Conservation (phyloP, 495 filamentous ascomycete species). For the Aspergillus ellipticus region DNA sequence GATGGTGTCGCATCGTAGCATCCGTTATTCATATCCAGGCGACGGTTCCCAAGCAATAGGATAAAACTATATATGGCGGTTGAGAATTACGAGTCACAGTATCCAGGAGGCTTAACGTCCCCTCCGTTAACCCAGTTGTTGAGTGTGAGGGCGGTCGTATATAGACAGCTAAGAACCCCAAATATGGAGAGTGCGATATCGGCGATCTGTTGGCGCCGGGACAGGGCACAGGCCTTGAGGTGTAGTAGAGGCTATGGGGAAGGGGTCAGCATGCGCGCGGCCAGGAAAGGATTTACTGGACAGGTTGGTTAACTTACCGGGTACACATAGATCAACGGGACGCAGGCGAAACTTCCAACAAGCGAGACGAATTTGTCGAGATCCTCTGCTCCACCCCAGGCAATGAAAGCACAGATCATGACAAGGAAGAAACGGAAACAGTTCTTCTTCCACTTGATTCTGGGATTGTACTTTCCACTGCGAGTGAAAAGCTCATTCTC, state of each 20-base stretch:
- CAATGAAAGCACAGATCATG: slow-evolving; percentile 75
- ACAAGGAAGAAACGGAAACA: slow-evolving; percentile 90
- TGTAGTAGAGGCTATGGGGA: slow-evolving; percentile 77
- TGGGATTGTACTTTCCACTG: slow-evolving; percentile 92
- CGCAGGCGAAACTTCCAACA: slow-evolving; percentile 95
- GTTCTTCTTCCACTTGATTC: slow-evolving; percentile 99
- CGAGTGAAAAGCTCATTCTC: slow-evolving; percentile 67
- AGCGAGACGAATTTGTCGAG: slow-evolving; percentile 96
- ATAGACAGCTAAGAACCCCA: slow-evolving; percentile 79
- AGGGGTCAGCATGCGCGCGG: slow-evolving; percentile 13
- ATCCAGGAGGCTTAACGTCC: slow-evolving; percentile 46
- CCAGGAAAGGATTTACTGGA: too few species aligned
- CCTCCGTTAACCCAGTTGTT: slow-evolving; percentile 69
- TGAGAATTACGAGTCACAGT: slow-evolving; percentile 50
- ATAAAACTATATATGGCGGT: not conserved
- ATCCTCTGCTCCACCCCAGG: slow-evolving; percentile 88
- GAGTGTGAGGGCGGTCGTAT: slow-evolving; percentile 82
- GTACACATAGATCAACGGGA: slow-evolving; percentile 96
- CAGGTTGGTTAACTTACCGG: slow-evolving; percentile 58
- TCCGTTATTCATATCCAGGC: slow-evolving; percentile 13
- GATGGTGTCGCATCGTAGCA: slow-evolving; percentile 8
- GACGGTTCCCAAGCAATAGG: slow-evolving; percentile 2
- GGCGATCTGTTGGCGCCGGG: slow-evolving; percentile 55
- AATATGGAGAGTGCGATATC: slow-evolving; percentile 76
- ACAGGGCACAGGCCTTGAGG: slow-evolving; percentile 70